Evolutionary conservation across 2,329 filamentous ascomycete genomes (phyloP), one percentile per base, ranked within the genome.

Genomic region (Exserohilum turcica): DNA sequence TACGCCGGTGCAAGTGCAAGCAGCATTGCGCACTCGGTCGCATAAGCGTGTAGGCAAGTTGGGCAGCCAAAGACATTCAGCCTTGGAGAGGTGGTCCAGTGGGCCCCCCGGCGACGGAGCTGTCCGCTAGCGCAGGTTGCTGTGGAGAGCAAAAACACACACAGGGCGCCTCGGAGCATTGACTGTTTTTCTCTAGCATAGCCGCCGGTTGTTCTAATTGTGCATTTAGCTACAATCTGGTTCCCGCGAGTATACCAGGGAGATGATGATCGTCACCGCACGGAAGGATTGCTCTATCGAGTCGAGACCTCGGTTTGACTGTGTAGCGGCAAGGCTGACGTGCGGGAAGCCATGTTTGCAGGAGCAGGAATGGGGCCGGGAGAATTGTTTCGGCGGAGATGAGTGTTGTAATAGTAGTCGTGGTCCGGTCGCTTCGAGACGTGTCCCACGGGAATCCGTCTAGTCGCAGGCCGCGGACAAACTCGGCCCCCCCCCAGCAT

Each of bases 341-440:
- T 42, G 45, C 40, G 46, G 42, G 48, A 59, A 55, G 57, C 57
- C 53, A 60, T 44, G 52, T 53, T 44, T 52, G 48, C 27, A 39
- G 43, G 38, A 39, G 44, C 43, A 28, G 45, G 38, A 35, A 48
- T 54, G 47, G 50, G 29, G 50, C 57, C 57, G 57, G 60, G 48
- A 61, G 53, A 63, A 63, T 59, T 56, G 53, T 48, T 56, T 59
- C 44, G 53, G 54, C 54, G 52, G 54, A 60, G 55, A 59, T 40
- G 48, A 36, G 48, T 24, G 37, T 21, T 46, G 51, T 47, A 49
- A 56, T 52, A 53, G 59, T 33, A 32, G 29, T 35, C 28, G 29
- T 55, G 46, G 48, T 44, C 54, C 49, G 49, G 57, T 58, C 57
- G 52, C 51, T 61, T 44, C 43, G 51, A 54, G 48, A 18, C 19